Conservation (phyloP, 2,329 filamentous ascomycete genomes). For the Alternaria triticimaculans region DNA sequence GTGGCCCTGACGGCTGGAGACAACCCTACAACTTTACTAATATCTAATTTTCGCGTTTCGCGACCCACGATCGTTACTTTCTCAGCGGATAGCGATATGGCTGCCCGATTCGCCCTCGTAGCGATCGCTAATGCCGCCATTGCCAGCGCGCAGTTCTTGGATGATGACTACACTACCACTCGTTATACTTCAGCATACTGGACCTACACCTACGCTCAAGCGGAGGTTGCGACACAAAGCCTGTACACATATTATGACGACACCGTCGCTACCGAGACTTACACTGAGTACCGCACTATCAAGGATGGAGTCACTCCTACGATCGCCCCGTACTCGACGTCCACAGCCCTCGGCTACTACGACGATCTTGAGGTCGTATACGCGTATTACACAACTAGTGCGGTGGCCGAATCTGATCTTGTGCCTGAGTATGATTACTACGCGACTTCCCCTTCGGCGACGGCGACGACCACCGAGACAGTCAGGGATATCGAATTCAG, state of each 20-base stretch:
- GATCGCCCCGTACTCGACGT: slow-evolving; percentile 19
- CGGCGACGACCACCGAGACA: slow-evolving; percentile 5
- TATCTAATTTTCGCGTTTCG: slow-evolving; percentile 17
- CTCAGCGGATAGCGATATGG: slow-evolving; percentile 17
- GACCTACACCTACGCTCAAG: slow-evolving; percentile 32
- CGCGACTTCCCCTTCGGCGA: slow-evolving; percentile 9
- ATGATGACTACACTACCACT: background rate
- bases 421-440: slow-evolving; percentile 18
- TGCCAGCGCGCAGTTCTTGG: slow-evolving; percentile 18
- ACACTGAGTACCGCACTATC: slow-evolving; percentile 23
- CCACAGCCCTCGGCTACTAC: slow-evolving; percentile 1
- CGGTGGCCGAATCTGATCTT: slow-evolving; percentile 34
- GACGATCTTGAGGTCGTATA: slow-evolving; percentile 24
- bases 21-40: slow-evolving; percentile 16
- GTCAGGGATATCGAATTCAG: slow-evolving; percentile 21
- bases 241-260: slow-evolving; percentile 21
- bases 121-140: slow-evolving; percentile 19
- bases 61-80: slow-evolving; percentile 7
- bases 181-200: slow-evolving; percentile 26
- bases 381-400: slow-evolving; percentile 29
- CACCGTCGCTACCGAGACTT: slow-evolving; percentile 16
- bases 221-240: slow-evolving; percentile 19
- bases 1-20: slow-evolving; percentile 15
- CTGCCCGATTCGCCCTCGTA: slow-evolving; percentile 18
- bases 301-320: slow-evolving; percentile 36